Base-by-base conservation (phyloP, 1,139 yeast genomes). In the Kazachstania sp. region DNA sequence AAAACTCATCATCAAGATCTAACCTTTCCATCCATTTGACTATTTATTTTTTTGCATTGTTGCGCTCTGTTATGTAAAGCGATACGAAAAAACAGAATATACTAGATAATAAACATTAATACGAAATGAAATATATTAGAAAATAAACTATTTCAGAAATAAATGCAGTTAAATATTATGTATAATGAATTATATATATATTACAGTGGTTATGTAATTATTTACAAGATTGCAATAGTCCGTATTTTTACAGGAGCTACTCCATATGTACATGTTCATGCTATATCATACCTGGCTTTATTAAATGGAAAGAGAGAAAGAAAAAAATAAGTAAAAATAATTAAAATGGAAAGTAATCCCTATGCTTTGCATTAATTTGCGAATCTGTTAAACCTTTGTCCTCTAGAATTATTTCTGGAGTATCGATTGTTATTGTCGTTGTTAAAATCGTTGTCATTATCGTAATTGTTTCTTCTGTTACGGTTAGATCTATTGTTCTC, bases 381-480 rank as follows among this genome's bases (percentile, higher is more conserved):
- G 16, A 37, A 37, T 43, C 42, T 43, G 20, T 39, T 29, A 12
- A 30, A 30, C 18, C 36, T 44, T 13, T 44, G 26, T 16, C 19
- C 38, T 32, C 42, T 38, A 13, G 38, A 20, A 30, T 44, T 40
- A 32, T 38, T 44, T 20, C 35, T 35, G 4, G 31, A 35, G 43
- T 40, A 19, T 9, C 31, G 13, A 20, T 35, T 15, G n/a, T n/a
- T n/a, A n/a, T n/a, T n/a, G n/a, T n/a, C n/a, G 15, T 6, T 16
- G 29, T 39, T 38, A 6, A 35, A 32, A 9, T 36, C 31, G 23
- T 39, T 35, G 29, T 30, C 28, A 31, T 38, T 29, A 13, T 41
- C 31, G 16, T 38, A 26, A 23, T 37, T 29, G 36, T 39, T 34
- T 16, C 34, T 19, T 30, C 37, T 43, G 3, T 32, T 38, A 28